Base-by-base conservation (phyloP, 1,284 basidiomycete genomes). In the Xerocomus amazonicus region DNA sequence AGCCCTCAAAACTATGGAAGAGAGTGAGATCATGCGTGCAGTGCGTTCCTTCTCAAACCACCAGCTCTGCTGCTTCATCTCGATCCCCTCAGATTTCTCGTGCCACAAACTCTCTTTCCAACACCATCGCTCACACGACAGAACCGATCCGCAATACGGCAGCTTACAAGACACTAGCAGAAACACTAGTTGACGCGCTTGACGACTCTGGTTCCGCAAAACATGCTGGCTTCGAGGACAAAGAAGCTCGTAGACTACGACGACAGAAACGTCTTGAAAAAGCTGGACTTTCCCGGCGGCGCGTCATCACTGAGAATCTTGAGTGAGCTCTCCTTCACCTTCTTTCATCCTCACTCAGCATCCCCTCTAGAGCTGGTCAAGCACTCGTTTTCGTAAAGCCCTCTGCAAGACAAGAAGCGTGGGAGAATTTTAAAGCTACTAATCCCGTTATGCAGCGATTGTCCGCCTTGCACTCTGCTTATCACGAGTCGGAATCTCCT, bases 61-160 rank as follows among this genome's bases (percentile, higher is more conserved):
- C 23, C 19, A 8, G n/a, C 36, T 19, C 34, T 17, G 31, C 47
- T 7, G 31, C 29, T 31, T 56, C 23, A 54, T 35, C 6, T 17
- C 12, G 14, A 12, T 26, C 36, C 14, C 7, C 53, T 9, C 50
- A 92, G 81, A 87, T 96, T 53, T 86, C 89, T 8, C 77, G 81
- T 58, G 90, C 90, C 2, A 87, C 89, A 0, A 80, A 84, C 14
- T 85, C 89, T 4, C 81, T 94, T 48, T 89, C 89, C 16, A 81
- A 76, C 17, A 87, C 84, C 16, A 89, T 93, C 47, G 84, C 84
- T 52, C 82, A 84, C 47, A 87, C 91, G 7, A 96, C 93, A 2
- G 90, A 92, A 59, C 94, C 95, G 12, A 88, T 99, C 57, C 86
- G 96, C 32, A 94, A 98, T 56, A 99, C 95, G 1, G 87, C 87